A percentile compares a stretch with the other conserved stretches of the same genome.
Evolutionary conservation across 106 monocot genomes (phyloP).

Genomic region (Apostasia shenzhenica): DNA sequence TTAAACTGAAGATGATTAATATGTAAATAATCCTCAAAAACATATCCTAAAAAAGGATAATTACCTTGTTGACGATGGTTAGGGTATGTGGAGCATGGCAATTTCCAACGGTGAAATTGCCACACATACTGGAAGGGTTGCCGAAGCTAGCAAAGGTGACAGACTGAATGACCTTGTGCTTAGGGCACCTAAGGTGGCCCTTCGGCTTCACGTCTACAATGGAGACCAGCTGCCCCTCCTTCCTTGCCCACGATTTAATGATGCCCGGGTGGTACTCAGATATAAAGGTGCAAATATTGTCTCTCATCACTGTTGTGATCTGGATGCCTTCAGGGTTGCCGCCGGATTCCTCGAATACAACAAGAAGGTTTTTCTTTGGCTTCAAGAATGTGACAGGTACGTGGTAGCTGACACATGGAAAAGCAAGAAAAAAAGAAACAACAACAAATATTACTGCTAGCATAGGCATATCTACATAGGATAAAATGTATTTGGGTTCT

Average conservation of each 20-base stretch:
- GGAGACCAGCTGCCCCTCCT: slow-evolving; percentile 15
- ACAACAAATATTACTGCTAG: no score
- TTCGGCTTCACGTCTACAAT: slow-evolving; percentile 31
- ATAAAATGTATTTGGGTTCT: no score
- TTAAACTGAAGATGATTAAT: no score
- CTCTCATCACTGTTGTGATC: slow-evolving; percentile 56
- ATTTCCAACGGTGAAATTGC: slow-evolving; percentile 45
- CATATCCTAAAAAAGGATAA: not conserved
- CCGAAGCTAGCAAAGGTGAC: slow-evolving; percentile 79
- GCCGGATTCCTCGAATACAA: slow-evolving; percentile 50
- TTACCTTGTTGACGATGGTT: slow-evolving; percentile 60
- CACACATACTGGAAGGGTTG: slow-evolving; percentile 59
- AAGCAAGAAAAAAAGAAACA: no score
- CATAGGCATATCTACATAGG: no score
- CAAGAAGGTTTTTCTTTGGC: slow-evolving; percentile 18
- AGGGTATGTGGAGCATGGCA: slow-evolving; percentile 48
- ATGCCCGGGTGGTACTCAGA: slow-evolving; percentile 10
- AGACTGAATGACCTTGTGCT: slow-evolving; percentile 42
- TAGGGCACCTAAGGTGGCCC: slow-evolving; percentile 35
- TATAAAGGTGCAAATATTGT: slow-evolving; percentile 62
- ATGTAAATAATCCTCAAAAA: no score
- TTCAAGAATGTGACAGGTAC: slow-evolving; percentile 66
- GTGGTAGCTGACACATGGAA: slow-evolving; percentile 46
- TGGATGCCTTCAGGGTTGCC: slow-evolving; percentile 50
- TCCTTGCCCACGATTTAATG: not conserved